phyloP scores from a whole-genome alignment of 2,329 filamentous ascomycete species.

The Pseudonectria foliicola region DNA sequence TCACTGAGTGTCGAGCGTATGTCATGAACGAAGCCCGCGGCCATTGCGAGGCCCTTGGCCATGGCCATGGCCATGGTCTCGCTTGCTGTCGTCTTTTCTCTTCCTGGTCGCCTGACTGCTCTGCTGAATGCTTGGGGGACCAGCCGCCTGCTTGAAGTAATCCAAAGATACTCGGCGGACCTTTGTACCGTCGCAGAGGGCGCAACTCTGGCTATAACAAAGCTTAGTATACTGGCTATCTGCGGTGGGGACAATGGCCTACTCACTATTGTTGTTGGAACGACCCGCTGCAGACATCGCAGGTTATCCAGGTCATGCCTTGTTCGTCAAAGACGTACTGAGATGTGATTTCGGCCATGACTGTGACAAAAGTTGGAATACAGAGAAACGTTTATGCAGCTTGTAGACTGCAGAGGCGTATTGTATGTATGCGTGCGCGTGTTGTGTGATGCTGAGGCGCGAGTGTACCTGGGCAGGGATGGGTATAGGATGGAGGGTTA shows the following conservation, averaged over 20 bases:
- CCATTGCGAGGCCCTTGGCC: constrained; percentile 6
- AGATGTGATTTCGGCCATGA: no score
- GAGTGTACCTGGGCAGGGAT: no score
- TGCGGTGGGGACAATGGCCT: no score
- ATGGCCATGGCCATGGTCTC: constrained; percentile 8
- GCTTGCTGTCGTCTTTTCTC: constrained; percentile 9
- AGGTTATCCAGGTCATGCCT: constrained; percentile 2
- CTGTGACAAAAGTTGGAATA: no score
- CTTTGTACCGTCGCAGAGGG: constrained; percentile 18
- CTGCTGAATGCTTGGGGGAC: constrained; percentile 5
- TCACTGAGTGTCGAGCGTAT: constrained; percentile 2
- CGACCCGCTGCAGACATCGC: constrained; percentile 1
- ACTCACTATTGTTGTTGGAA: constrained; percentile 1
- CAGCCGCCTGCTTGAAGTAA: constrained; percentile 10
- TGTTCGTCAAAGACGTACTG: constrained; percentile 1
- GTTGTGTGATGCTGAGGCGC: no score
- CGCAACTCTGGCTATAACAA: constrained; percentile 6
- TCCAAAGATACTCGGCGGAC: constrained; percentile 15
- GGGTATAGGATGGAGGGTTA: no score
- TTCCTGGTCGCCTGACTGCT: constrained; percentile 9
- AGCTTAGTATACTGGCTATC: no score
- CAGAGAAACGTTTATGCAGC: no score
- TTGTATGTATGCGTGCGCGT: no score
- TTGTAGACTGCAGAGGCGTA: no score
- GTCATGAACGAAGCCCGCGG: constrained; percentile 7